phyloP scores from a whole-genome alignment of 1,284 basidiomycete genomes.

The Malassezia furfur region DNA sequence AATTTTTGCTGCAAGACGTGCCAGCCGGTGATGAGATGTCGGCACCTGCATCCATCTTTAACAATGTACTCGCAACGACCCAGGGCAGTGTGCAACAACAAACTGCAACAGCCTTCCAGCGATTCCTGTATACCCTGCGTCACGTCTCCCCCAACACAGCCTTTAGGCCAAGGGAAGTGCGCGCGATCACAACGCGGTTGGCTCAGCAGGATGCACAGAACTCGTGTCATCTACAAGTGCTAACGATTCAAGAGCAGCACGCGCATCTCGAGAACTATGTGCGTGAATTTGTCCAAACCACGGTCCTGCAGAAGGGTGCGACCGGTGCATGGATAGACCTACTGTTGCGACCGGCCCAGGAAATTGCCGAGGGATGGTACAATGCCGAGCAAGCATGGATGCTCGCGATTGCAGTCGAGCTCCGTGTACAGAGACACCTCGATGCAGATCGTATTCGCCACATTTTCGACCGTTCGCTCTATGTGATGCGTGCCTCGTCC shows the following conservation, averaged over 20 bases:
- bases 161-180: neutral
- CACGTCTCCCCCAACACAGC: neutral
- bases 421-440: neutral
- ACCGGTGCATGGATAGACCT: neutral
- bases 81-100: neutral
- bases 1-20: slow-evolving; percentile 1
- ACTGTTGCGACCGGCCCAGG: neutral
- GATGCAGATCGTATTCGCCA: neutral
- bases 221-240: neutral
- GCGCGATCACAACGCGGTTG: neutral
- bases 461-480: neutral
- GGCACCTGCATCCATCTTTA: neutral
- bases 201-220: neutral
- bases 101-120: neutral
- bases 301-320: neutral
- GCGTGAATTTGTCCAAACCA: neutral
- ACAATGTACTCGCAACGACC: neutral
- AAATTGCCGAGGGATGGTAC: neutral
- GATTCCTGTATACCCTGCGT: neutral
- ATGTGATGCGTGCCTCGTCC: neutral
- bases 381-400: slow-evolving; percentile 3
- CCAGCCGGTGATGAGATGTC: slow-evolving; percentile 2
- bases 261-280: neutral
- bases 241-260: neutral
- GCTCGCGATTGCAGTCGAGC: neutral